phyloP scores from a whole-genome alignment of 257 asterid species.

The Echites panduratus region DNA sequence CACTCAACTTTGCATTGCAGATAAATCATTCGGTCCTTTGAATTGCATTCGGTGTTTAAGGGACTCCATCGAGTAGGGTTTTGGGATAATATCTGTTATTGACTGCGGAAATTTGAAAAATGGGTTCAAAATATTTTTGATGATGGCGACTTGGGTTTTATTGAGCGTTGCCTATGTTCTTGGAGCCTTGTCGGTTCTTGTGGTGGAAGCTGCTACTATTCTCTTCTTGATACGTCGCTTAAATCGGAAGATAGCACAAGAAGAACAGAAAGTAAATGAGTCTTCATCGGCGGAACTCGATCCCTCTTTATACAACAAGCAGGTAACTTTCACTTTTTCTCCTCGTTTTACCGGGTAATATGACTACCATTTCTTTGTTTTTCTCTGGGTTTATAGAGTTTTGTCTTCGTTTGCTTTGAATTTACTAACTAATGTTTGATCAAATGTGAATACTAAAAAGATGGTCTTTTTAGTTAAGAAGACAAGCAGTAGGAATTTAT shows the following conservation, averaged over 20 bases:
- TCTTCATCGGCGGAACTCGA: constrained; percentile 31
- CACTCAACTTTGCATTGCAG: neutral
- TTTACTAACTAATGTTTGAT: neutral
- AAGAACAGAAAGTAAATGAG: constrained; percentile 26
- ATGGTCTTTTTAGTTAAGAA: neutral
- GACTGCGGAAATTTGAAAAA: neutral
- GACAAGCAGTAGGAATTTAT: neutral
- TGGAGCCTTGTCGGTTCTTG: constrained; percentile 68
- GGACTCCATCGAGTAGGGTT: neutral
- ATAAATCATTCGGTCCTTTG: neutral
- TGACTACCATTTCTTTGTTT: neutral
- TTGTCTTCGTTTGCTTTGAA: neutral
- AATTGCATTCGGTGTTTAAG: neutral
- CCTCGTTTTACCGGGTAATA: neutral
- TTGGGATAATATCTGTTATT: neutral
- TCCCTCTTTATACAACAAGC: constrained; percentile 44
- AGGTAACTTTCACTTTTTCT: constrained; percentile 33
- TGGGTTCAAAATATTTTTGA: neutral
- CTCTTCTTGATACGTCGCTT: constrained; percentile 53
- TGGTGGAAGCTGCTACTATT: constrained; percentile 45
- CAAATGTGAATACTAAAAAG: neutral
- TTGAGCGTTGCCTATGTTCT: constrained; percentile 46
- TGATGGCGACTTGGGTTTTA: constrained; percentile 37
- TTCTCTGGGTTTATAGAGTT: neutral
- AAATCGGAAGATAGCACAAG: constrained; percentile 33